Evolutionary conservation across 768 basidiomycete species (phyloP), one percentile per base, ranked within the genome.

Genomic region (Suillus bovinus): DNA sequence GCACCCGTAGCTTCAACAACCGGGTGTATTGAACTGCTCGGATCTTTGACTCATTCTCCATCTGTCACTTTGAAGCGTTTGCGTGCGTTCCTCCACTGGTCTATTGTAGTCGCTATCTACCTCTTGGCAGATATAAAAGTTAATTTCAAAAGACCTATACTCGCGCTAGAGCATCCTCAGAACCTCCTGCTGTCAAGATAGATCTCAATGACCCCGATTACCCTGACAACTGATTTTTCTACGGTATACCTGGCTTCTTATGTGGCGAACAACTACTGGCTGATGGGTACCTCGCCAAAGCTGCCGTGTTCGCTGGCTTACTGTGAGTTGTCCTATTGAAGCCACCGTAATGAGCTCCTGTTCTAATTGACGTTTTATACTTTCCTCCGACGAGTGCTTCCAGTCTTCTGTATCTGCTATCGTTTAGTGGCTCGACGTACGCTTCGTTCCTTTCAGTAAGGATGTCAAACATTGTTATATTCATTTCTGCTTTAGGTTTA

Each of bases 11-110:
- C 7, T 74, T 91, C 63, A 91, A 91, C 72, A 88, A 86, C 67
- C 74, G 91, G 27, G 80, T 89, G 11, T 92, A 92, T 73, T 91
- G 89, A 88, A 73, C 84, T 5, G 75, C 86, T 4, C 90, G 91
- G 70, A 88, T 91, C 63, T 62, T 89, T 29, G 90, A 89, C 3
- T 89, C 89, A 0, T 72, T 90, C 56, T 71, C 79, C 41, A 89
- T 92, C 62, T 88, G 88, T 11, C 71, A 84, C 47, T 49, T 69
- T 74, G 60, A 67, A 66, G 24, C 63, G 69, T 9, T 68, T 78
- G 38, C 77, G 80, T 20, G 81, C 80, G 5, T 80, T 78, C 63
- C 47, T 75, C 11, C 78, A 74, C 7, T 81, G 79, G 79, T 60
- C 57, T 24, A 71, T 80, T 20, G 68, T 80, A 22, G 62, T 79